Percentiles rank a stretch among this genome's conserved stretches.
Conservation (phyloP, 345 rosid species). For the Isatis tinctoria region DNA sequence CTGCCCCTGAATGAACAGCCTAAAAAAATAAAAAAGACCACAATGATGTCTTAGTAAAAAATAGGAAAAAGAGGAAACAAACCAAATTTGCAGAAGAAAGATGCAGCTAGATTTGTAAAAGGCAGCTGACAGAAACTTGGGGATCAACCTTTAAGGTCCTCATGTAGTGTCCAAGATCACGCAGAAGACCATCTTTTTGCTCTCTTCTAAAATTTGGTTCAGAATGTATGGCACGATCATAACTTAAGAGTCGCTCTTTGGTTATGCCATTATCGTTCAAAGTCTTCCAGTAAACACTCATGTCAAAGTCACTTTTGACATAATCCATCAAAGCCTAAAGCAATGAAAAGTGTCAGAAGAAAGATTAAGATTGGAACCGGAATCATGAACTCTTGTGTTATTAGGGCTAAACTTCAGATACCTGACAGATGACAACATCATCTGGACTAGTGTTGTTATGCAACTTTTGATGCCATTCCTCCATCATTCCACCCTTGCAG, state of each 20-base stretch:
- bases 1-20: slow-evolving; percentile 99
- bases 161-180: slow-evolving; percentile 91
- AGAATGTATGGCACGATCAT: slow-evolving; percentile 90
- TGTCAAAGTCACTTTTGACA: slow-evolving; percentile 68
- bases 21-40: slow-evolving; percentile 34
- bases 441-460: slow-evolving; percentile 99
- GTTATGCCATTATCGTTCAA: slow-evolving; percentile 92
- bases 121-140: slow-evolving; percentile 6
- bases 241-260: slow-evolving; percentile 87
- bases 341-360: slow-evolving; percentile 18
- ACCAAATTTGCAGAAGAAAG: slow-evolving; percentile 10
- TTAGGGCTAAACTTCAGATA: slow-evolving; percentile 24
- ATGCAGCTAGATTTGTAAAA: slow-evolving; percentile 9
- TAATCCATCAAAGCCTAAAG: slow-evolving; percentile 88
- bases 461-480: slow-evolving; percentile 99
- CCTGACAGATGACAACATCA: slow-evolving; percentile 98
- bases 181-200: slow-evolving; percentile 80
- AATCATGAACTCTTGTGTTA: background rate
- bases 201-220: slow-evolving; percentile 83
- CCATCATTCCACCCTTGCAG: slow-evolving; percentile 99
- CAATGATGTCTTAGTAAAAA: background rate
- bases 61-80: slow-evolving; percentile 1
- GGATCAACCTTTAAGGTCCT: slow-evolving; percentile 85
- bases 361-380: background rate
- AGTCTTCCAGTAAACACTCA: slow-evolving; percentile 91